These are phyloP conservation scores for Dianthus caryophyllus DNA, from an alignment of 148 eudicot genomes.

Conservation along the genomic window DNA sequence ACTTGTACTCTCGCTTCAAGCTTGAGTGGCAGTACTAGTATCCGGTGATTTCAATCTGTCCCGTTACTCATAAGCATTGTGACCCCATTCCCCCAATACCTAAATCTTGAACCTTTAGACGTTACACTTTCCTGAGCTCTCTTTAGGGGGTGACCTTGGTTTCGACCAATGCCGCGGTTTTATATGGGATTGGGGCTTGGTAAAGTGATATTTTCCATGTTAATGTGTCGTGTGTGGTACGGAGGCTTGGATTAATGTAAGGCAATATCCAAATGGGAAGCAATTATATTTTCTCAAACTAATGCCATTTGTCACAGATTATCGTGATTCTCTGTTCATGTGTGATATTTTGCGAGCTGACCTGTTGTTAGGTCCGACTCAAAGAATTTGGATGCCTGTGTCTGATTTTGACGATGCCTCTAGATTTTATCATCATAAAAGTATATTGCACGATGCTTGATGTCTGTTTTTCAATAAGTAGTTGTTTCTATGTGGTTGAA, in stretches of 20 bases:
- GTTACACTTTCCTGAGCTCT: neutral
- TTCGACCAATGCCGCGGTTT: neutral
- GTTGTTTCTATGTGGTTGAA: neutral
- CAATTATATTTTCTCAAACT: neutral
- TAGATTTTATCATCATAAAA: no score
- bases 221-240: neutral
- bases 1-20: neutral
- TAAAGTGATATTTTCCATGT: neutral
- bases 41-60: neutral
- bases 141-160: neutral
- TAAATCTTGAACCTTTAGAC: no score
- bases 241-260: neutral
- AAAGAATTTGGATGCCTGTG: neutral
- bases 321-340: slow-evolving; percentile 3
- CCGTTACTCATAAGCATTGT: neutral
- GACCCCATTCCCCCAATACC: neutral
- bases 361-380: neutral
- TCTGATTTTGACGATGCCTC: no score
- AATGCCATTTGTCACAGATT: neutral
- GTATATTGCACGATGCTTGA: neutral
- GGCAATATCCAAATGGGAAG: neutral
- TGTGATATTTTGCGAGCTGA: neutral
- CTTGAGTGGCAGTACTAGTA: neutral
- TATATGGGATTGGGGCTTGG: neutral
- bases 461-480: neutral